phyloP scores from a whole-genome alignment of 163 green algal species.

The Chlamydomonas reinhardtii region DNA sequence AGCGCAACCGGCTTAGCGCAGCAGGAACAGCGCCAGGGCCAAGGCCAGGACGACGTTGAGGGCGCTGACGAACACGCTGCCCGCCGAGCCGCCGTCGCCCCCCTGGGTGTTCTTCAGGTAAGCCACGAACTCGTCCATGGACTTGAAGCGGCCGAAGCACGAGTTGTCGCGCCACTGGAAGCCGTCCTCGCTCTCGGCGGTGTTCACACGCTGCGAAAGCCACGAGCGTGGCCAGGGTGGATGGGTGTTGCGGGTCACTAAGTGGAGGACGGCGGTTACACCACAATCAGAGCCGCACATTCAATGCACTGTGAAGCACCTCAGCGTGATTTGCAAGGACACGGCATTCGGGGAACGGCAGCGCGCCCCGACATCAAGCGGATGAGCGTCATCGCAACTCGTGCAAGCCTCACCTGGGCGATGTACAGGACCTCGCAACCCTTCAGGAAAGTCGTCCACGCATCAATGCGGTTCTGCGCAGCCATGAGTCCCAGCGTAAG shows the following conservation, averaged over 20 bases:
- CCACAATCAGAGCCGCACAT: too few species aligned
- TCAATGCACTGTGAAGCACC: too few species aligned
- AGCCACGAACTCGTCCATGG: constrained; percentile 4
- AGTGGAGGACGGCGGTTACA: too few species aligned
- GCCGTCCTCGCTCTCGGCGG: constrained; percentile 30
- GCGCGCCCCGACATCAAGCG: not conserved
- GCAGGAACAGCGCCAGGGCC: not conserved
- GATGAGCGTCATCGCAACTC: not conserved
- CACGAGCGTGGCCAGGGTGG: too few species aligned
- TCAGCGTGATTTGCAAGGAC: too few species aligned
- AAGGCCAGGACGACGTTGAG: not conserved
- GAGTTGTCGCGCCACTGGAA: constrained; percentile 44
- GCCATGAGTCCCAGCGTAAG: not conserved
- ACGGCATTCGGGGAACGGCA: too few species aligned
- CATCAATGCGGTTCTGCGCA: constrained; percentile 3
- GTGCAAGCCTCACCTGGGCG: constrained; percentile 2
- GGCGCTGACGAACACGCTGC: not conserved
- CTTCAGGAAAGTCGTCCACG: constrained; percentile 14
- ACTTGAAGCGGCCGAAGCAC: constrained; percentile 22
- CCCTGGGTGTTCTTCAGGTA: not conserved
- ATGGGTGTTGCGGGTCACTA: not conserved
- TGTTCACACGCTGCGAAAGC: constrained; percentile 9
- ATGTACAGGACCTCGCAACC: constrained; percentile 41
- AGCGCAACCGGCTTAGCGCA: not conserved
- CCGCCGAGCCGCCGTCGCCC: not conserved